Evolutionary conservation across 495 filamentous ascomycete genomes (phyloP), one percentile per base, ranked within the genome.

Genomic region (Chaetomium fimeti): DNA sequence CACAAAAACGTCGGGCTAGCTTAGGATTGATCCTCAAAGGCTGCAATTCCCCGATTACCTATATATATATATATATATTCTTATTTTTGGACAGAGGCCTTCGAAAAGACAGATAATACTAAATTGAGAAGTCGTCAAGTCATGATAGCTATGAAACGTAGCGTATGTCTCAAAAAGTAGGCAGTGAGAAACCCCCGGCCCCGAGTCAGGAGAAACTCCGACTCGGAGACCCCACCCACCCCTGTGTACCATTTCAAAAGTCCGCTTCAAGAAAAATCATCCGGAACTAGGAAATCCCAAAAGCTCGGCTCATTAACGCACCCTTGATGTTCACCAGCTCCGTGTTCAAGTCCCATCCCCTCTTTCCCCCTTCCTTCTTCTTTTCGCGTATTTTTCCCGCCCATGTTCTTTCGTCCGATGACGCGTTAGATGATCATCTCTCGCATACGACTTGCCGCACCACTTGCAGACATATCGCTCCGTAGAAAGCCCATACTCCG

Each of bases 331-430:
- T 32, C 4, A 18, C 15, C 51, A 28, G 15, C 40, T 43, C 51
- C 15, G 3, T n/a, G 11, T 40, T 32, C 51, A 15, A 52, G 5
- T 28, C 25, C 29, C 16, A 5, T 4, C 5, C 32, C 32, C 13
- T 53, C 49, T 0, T 32, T 29, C 2, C 25, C 25, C 13, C 27
- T 29, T 53, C 11, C 29, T 3, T 36, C 8, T 36, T 36, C 32
- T 36, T 9, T 5, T 36, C 12, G 32, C 32, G 32, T 32, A 29
- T 28, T 24, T 28, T 47, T 24, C n/a, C 32, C 45, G 55, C 20
- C 47, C 53, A 47, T 66, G 64, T 47, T 62, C 58, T 7, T 9
- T 20, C 12, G 36, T 57, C n/a, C 40, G 22, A 58, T 66, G 64
- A 1, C 64, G 40, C 8, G 6, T 15, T 0, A 61, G 54, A 28